Conservation (phyloP, 2,329 filamentous ascomycete genomes). For the Verticillium isaacii region DNA sequence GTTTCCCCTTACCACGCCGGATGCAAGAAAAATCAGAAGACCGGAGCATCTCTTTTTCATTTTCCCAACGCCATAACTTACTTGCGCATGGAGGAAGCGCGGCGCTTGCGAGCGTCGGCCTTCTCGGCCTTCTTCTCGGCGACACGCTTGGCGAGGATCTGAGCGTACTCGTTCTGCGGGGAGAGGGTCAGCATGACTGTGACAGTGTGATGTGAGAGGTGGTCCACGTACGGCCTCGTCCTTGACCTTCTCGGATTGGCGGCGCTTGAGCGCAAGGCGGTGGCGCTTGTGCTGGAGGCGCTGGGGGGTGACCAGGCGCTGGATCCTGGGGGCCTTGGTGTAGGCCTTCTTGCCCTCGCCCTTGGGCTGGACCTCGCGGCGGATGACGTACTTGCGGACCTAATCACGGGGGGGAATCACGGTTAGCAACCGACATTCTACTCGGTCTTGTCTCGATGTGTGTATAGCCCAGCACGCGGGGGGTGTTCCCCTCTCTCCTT, state of each 20-base stretch:
- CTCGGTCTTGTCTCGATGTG: conserved; percentile 1
- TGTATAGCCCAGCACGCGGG: conserved; percentile 6
- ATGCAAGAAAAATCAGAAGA: conserved; percentile 36
- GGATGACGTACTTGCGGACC: conserved; percentile 99
- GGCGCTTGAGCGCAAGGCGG: conserved; percentile 95
- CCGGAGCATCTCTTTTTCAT: conserved; percentile 18
- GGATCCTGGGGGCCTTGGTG: conserved; percentile 99
- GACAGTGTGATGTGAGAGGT: neutral
- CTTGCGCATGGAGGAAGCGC: conserved; percentile 93
- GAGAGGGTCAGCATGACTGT: conserved; percentile 27
- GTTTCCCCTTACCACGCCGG: conserved; percentile 29
- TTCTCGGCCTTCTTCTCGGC: conserved; percentile 92
- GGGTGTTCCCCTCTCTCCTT: neutral
- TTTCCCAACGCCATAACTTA: conserved; percentile 42
- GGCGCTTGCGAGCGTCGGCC: conserved; percentile 92
- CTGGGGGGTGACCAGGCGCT: conserved; percentile 98
- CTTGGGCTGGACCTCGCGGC: conserved; percentile 95
- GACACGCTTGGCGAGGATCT: conserved; percentile 95
- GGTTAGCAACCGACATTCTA: conserved; percentile 26
- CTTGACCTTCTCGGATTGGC: conserved; percentile 94
- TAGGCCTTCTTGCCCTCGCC: conserved; percentile 96
- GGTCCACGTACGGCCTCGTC: conserved; percentile 84
- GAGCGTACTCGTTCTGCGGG: conserved; percentile 89
- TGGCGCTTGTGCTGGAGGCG: conserved; percentile 99
- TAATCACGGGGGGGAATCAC: conserved; percentile 34